These are phyloP conservation scores for Hypoxylon subgilvum DNA, from an alignment of 495 filamentous ascomycete genomes.

Conservation along the genomic window DNA sequence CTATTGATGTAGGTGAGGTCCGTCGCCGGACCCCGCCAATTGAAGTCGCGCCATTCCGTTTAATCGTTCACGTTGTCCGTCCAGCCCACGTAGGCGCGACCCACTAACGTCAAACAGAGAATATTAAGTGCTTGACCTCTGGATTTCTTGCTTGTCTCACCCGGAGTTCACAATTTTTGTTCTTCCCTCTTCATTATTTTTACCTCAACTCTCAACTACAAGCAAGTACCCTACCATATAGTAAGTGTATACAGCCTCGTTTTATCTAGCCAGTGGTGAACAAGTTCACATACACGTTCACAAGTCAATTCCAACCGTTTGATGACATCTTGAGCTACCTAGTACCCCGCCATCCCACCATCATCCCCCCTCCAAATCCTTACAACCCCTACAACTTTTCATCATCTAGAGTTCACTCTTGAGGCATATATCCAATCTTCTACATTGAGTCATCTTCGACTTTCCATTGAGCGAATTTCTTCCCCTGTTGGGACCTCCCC, in stretches of 20 bases:
- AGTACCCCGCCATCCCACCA: constrained; percentile 43
- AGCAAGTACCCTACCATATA: constrained; percentile 10
- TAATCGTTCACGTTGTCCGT: constrained; percentile 36
- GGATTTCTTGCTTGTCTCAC: constrained; percentile 23
- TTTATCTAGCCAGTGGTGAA: constrained; percentile 4
- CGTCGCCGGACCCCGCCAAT: constrained; percentile 40
- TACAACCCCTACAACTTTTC: constrained; percentile 26
- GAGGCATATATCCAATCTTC: constrained; percentile 40
- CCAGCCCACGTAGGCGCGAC: constrained; percentile 24
- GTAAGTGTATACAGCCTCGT: constrained; percentile 30
- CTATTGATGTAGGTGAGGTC: constrained; percentile 31
- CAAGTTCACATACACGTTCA: constrained; percentile 2
- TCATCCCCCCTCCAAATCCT: constrained; percentile 18
- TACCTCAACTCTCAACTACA: constrained; percentile 11
- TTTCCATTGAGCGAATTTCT: constrained; percentile 33
- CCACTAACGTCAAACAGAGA: constrained; percentile 19
- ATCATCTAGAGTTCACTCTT: constrained; percentile 17
- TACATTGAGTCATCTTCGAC: constrained; percentile 11
- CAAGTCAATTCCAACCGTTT: constrained; percentile 13
- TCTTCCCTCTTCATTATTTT: constrained; percentile 8
- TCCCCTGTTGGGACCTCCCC: not conserved
- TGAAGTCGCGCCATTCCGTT: constrained; percentile 34
- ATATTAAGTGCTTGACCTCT: constrained; percentile 18
- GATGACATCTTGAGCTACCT: constrained; percentile 29
- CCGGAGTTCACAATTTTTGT: constrained; percentile 5